Conservation (phyloP, 257 asterid genomes). For the Solanum lignicaule region DNA sequence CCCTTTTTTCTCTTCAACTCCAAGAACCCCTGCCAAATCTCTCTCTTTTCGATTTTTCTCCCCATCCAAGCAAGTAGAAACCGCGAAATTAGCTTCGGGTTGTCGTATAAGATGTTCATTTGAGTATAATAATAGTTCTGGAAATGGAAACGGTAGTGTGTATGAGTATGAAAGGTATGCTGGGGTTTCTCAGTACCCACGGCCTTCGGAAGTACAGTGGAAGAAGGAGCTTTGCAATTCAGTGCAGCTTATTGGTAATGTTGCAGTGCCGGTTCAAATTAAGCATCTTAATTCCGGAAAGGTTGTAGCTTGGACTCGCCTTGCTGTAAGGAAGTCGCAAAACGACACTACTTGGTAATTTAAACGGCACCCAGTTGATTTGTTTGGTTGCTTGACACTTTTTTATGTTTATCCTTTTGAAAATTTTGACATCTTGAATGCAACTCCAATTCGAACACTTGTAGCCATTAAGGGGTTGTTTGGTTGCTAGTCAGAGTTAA, state of each 20-base stretch:
- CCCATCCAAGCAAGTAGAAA: neutral
- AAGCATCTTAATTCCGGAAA: conserved; percentile 71
- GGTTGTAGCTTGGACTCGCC: conserved; percentile 66
- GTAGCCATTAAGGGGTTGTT: neutral
- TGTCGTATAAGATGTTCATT: conserved; percentile 21
- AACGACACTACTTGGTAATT: conserved; percentile 60
- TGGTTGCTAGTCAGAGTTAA: neutral
- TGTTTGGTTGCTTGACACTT: neutral
- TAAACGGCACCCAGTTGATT: neutral
- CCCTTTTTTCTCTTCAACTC: neutral
- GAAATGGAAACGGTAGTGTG: neutral
- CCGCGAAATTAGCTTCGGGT: neutral
- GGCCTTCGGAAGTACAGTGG: conserved; percentile 37
- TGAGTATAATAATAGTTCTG: neutral
- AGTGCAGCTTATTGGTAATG: conserved; percentile 71
- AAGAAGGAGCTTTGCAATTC: conserved; percentile 36
- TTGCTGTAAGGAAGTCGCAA: conserved; percentile 77
- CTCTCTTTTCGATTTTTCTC: neutral
- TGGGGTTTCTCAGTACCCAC: conserved; percentile 15
- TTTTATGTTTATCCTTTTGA: neutral
- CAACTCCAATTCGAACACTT: neutral
- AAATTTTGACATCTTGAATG: neutral
- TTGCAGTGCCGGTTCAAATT: conserved; percentile 64
- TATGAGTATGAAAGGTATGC: conserved; percentile 4
- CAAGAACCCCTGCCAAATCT: neutral